Conservation (phyloP, 2,329 filamentous ascomycete genomes). For the Sporothrix sp. region DNA sequence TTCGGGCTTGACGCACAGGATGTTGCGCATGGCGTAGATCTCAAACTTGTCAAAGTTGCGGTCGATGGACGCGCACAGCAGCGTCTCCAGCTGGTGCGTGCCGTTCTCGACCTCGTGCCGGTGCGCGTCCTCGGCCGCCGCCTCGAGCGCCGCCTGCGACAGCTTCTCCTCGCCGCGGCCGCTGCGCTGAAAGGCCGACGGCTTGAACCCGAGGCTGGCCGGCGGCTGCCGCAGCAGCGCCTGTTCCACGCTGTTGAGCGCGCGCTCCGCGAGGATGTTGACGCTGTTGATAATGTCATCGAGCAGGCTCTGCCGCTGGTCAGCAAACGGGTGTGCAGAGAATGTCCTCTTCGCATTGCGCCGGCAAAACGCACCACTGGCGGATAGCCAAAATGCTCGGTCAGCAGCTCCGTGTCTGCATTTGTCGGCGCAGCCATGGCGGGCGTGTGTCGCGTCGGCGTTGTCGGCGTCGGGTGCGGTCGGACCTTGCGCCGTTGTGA, state of each 20-base stretch:
- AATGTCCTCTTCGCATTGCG: background rate
- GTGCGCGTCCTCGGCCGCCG: constrained; percentile 36
- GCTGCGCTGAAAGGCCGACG: constrained; percentile 25
- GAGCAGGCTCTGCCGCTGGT: constrained; percentile 60
- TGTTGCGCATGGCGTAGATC: constrained; percentile 83
- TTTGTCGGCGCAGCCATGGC: constrained; percentile 23
- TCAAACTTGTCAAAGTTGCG: constrained; percentile 80
- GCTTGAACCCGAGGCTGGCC: constrained; percentile 68
- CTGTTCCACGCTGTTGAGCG: constrained; percentile 77
- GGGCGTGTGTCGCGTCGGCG: background rate
- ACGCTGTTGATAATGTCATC: constrained; percentile 97
- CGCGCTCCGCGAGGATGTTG: constrained; percentile 86
- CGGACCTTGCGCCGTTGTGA: background rate
- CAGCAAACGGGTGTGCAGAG: background rate
- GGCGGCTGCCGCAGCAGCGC: constrained; percentile 68
- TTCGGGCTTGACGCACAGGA: constrained; percentile 57
- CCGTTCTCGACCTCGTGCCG: constrained; percentile 77
- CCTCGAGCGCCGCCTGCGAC: constrained; percentile 8
- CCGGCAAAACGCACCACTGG: constrained; percentile 59
- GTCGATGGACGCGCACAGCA: constrained; percentile 72
- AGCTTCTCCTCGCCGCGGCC: constrained; percentile 9
- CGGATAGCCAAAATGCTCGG: constrained; percentile 92
- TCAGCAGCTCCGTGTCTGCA: constrained; percentile 61
- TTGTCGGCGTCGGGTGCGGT: background rate
- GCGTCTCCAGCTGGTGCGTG: constrained; percentile 72